These are phyloP conservation scores for Alternaria burnsii DNA, from an alignment of 2,329 filamentous ascomycete species.

Conservation along the genomic window DNA sequence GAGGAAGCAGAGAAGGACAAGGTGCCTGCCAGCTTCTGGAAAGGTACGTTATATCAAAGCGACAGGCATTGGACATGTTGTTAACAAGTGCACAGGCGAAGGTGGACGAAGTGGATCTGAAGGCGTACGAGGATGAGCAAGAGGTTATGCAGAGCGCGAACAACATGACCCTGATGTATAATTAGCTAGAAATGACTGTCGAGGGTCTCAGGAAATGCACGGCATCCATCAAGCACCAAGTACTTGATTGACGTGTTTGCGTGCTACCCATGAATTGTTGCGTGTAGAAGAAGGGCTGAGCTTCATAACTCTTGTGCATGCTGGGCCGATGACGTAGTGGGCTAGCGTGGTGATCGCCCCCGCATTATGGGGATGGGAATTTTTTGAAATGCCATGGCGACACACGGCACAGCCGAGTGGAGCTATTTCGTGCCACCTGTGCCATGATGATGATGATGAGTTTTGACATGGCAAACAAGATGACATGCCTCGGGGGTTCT, in stretches of 20 bases:
- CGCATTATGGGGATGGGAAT: slow-evolving; percentile 32
- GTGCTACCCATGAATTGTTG: not conserved
- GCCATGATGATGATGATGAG: not conserved
- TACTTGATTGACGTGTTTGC: not conserved
- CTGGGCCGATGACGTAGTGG: slow-evolving; percentile 24
- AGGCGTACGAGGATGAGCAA: slow-evolving; percentile 13
- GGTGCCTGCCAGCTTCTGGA: slow-evolving; percentile 52
- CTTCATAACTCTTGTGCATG: slow-evolving; percentile 28
- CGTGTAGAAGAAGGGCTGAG: not conserved
- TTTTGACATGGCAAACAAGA: not conserved
- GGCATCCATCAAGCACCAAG: not conserved
- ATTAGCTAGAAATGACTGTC: not conserved
- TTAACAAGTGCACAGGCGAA: slow-evolving; percentile 32
- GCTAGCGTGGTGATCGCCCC: slow-evolving; percentile 12
- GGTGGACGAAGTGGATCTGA: slow-evolving; percentile 36
- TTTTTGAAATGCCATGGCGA: slow-evolving; percentile 39
- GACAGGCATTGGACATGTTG: not conserved
- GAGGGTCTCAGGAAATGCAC: not conserved
- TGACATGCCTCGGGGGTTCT: slow-evolving; percentile 1
- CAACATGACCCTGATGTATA: slow-evolving; percentile 5
- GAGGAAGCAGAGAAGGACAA: slow-evolving; percentile 53
- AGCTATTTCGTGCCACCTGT: not conserved
- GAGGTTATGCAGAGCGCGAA: not conserved
- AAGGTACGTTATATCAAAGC: slow-evolving; percentile 37
- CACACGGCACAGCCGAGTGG: slow-evolving; percentile 4